Conservation (phyloP, 768 basidiomycete genomes). For the Mycena kentingensis region DNA sequence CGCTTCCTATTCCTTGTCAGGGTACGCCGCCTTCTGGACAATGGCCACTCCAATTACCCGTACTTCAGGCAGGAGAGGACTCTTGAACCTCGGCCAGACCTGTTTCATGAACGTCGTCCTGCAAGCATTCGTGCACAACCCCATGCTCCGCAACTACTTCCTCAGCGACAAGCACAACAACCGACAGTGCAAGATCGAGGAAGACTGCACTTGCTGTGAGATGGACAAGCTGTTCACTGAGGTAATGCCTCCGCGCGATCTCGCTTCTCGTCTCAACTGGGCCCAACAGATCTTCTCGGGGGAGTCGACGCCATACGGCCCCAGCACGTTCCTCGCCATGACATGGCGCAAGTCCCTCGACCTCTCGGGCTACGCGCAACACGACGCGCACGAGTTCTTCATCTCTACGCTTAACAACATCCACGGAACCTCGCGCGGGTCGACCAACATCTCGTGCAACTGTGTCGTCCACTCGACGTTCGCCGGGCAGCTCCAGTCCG, state of each 20-base stretch:
- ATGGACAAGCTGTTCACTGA: slow-evolving; percentile 87
- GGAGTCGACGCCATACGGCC: slow-evolving; percentile 69
- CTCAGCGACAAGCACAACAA: slow-evolving; percentile 88
- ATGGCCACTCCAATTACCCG: neutral
- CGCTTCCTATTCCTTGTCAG: slow-evolving; percentile 68
- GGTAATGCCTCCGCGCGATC: slow-evolving; percentile 37
- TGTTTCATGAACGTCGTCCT: slow-evolving; percentile 94
- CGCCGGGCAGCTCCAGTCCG: slow-evolving; percentile 82
- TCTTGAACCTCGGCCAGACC: slow-evolving; percentile 88
- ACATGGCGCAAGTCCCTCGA: slow-evolving; percentile 84
- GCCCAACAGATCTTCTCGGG: slow-evolving; percentile 54
- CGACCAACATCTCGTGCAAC: slow-evolving; percentile 78
- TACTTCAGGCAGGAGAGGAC: slow-evolving; percentile 69
- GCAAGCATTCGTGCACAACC: slow-evolving; percentile 88
- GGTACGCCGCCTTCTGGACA: slow-evolving; percentile 41
- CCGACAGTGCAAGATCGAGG: slow-evolving; percentile 60
- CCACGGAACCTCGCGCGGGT: slow-evolving; percentile 74
- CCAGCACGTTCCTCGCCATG: slow-evolving; percentile 77
- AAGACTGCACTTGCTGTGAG: slow-evolving; percentile 85
- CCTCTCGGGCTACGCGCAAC: slow-evolving; percentile 89
- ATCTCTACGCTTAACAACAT: slow-evolving; percentile 85
- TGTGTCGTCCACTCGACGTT: slow-evolving; percentile 93
- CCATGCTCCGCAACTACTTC: slow-evolving; percentile 85
- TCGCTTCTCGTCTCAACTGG: neutral
- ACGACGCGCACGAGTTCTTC: slow-evolving; percentile 91